phyloP scores from a whole-genome alignment of 331 rosid species.

The Erythrophleum ivorense region DNA sequence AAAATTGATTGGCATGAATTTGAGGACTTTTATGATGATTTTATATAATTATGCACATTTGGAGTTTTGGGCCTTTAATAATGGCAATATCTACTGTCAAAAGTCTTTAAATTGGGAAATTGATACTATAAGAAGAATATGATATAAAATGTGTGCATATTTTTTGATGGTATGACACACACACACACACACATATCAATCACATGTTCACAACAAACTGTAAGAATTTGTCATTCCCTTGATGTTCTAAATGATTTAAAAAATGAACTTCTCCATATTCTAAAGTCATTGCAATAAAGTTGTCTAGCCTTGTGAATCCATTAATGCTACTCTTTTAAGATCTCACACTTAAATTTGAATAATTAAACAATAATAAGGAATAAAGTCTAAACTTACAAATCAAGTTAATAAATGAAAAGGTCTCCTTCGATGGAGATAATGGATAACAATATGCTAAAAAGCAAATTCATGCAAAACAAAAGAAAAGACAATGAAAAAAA shows the following conservation, averaged over 20 bases:
- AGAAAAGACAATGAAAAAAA: too few species aligned
- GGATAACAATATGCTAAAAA: too few species aligned
- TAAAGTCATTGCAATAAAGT: constrained; percentile 51
- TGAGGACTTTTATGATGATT: too few species aligned
- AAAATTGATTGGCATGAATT: too few species aligned
- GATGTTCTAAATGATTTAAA: not conserved
- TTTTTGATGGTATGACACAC: too few species aligned
- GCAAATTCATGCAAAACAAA: too few species aligned
- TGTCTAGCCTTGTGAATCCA: constrained; percentile 54
- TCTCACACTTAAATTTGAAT: constrained; percentile 3
- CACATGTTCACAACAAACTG: not conserved
- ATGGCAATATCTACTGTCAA: too few species aligned
- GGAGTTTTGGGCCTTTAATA: not conserved
- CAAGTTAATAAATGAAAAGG: not conserved
- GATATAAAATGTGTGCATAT: too few species aligned
- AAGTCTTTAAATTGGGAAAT: too few species aligned
- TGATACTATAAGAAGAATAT: too few species aligned
- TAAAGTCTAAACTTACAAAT: not conserved
- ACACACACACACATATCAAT: not conserved
- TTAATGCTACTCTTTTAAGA: constrained; percentile 21
- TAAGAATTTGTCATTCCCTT: not conserved
- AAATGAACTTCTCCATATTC: constrained; percentile 48
- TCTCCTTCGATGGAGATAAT: too few species aligned
- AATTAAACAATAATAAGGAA: not conserved
- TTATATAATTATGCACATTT: too few species aligned